Evolutionary conservation across 495 filamentous ascomycete genomes (phyloP).

Genomic region (Tetracladium setigerum): DNA sequence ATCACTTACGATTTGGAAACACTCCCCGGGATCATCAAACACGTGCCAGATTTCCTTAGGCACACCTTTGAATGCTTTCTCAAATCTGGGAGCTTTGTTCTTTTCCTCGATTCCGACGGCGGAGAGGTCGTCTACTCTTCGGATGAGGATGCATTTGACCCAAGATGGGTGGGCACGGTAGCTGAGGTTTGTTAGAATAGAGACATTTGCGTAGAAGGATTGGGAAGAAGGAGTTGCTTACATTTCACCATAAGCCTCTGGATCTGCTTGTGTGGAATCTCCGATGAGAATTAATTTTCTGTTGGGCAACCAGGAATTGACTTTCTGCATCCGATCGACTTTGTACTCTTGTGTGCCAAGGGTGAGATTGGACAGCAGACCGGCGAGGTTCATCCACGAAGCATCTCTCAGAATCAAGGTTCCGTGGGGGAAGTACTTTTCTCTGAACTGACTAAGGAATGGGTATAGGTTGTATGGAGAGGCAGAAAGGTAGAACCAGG

Average conservation of each 20-base stretch:
- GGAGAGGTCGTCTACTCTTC: slow-evolving; percentile 72
- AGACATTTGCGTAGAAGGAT: too few relatives aligned
- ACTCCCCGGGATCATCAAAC: slow-evolving; percentile 68
- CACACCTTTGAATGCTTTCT: slow-evolving; percentile 72
- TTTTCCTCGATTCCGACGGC: slow-evolving; percentile 59
- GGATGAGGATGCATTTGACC: slow-evolving; percentile 74
- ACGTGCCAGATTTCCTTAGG: slow-evolving; percentile 67
- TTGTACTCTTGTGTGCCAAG: slow-evolving; percentile 84
- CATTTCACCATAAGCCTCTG: slow-evolving; percentile 79
- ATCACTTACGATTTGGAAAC: slow-evolving; percentile 30
- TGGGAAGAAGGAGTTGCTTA: slow-evolving; percentile 29
- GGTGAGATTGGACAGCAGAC: slow-evolving; percentile 72
- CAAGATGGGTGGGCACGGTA: slow-evolving; percentile 53
- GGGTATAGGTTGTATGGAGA: slow-evolving; percentile 93
- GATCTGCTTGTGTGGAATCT: slow-evolving; percentile 86
- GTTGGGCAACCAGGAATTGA: slow-evolving; percentile 66
- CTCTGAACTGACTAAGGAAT: slow-evolving; percentile 69
- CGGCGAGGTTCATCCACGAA: slow-evolving; percentile 76
- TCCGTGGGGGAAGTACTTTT: slow-evolving; percentile 63
- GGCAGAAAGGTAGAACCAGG: slow-evolving; percentile 91
- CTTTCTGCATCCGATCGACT: slow-evolving; percentile 66
- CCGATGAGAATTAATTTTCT: slow-evolving; percentile 78
- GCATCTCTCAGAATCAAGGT: slow-evolving; percentile 79
- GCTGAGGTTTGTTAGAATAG: slow-evolving; percentile 16
- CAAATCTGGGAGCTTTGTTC: slow-evolving; percentile 68